Base-by-base conservation (phyloP, 148 eudicot species). In the Amaranthus cruentus region DNA sequence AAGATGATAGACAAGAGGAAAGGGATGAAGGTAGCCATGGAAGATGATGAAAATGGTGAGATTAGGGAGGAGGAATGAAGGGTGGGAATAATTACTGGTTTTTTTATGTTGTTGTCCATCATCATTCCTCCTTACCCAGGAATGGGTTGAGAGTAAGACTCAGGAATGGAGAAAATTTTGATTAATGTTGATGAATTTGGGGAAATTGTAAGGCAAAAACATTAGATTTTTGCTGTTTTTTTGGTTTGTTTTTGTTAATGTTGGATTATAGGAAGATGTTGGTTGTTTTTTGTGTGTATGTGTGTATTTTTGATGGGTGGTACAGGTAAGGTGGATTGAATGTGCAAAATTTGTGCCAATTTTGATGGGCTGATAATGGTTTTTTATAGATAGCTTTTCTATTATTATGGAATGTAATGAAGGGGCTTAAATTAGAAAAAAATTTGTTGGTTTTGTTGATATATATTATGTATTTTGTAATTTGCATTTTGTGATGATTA, bases 71-170 rank as follows among this genome's bases (percentile, higher is more conserved):
- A 70, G 75, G 79, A 80, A 80, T 80, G 82, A 75, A 71, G 67
- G 66, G 12, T 8, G 38, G 38, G 38, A 28, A 28, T 28, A 28
- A 28, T 28, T 66, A 57, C 5, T 47, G 7, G 9, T 6, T 1
- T 28, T 15, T 60, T 71, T 13, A 28, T 77, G 15, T 11, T 66
- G 9, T 38, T 76, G 62, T 80, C 73, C 79, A 54, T 60, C 79
- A 76, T 76, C 79, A 75, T 75, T 76, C 83, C 83, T 72, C 83
- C 83, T 76, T 4, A 61, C 79, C 76, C 83, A 71, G 69, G 64
- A 65, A 71, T 72, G 57, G 53, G 66, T 55, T 7, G 21, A 51
- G 57, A 13, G 74, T 21, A 14, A 63, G 71, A 49, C 59, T 74
- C 46, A 49, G 55, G 63, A 6, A 51, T 28, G 62, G 43, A 28